Evolutionary conservation across 352 stramenopile species (phyloP).

Genomic region (Aphanomyces euteiches): DNA sequence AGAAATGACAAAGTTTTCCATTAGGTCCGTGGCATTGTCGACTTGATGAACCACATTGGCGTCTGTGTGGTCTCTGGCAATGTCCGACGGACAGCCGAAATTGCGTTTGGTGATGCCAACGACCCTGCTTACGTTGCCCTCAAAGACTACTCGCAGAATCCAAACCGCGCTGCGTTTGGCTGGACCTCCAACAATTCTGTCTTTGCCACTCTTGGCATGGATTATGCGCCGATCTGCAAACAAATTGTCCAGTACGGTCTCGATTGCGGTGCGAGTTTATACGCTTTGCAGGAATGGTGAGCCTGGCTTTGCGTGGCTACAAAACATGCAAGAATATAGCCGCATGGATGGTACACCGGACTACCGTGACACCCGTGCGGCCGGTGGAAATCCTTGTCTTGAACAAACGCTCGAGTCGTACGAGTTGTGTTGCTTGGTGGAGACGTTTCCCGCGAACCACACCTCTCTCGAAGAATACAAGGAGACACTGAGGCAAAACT

Average conservation of each 20-base stretch:
- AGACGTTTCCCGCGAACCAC: slow-evolving; percentile 90
- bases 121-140: slow-evolving; percentile 86
- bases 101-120: slow-evolving; percentile 89
- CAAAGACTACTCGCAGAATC: slow-evolving; percentile 90
- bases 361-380: slow-evolving; percentile 71
- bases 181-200: slow-evolving; percentile 95
- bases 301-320: slow-evolving; percentile 91
- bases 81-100: slow-evolving; percentile 90
- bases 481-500: slow-evolving; percentile 59
- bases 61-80: slow-evolving; percentile 91
- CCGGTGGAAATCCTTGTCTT: slow-evolving; percentile 89
- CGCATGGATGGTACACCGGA: slow-evolving; percentile 86
- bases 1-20: background rate
- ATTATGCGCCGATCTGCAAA: slow-evolving; percentile 84
- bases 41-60: slow-evolving; percentile 91
- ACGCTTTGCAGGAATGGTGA: slow-evolving; percentile 69
- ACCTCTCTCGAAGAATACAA: slow-evolving; percentile 84
- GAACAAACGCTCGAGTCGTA: slow-evolving; percentile 91
- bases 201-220: slow-evolving; percentile 90
- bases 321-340: slow-evolving; percentile 90
- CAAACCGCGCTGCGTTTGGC: slow-evolving; percentile 78
- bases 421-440: slow-evolving; percentile 93
- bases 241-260: slow-evolving; percentile 52
- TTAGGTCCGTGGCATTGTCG: slow-evolving; percentile 73
- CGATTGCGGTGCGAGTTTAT: background rate